A percentile compares a stretch with the other conserved stretches of the same genome.
phyloP scores from a whole-genome alignment of 2,329 filamentous ascomycete genomes.

The Aureobasidium sp. region DNA sequence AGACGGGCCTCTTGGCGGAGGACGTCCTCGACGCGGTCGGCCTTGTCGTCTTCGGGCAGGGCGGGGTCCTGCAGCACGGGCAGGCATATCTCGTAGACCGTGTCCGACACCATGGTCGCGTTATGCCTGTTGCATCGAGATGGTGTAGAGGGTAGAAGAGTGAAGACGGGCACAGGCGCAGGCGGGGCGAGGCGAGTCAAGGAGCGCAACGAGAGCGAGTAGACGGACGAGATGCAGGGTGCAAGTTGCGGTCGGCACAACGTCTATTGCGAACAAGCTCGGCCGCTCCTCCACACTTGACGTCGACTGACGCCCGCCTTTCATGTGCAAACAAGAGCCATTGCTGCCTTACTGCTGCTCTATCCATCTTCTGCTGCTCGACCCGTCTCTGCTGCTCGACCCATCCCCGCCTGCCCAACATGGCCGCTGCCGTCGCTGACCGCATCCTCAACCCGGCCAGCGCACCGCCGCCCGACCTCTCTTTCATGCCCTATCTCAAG shows the following conservation, averaged over 20 bases:
- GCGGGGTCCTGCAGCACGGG: conserved; percentile 75
- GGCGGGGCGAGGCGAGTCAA: not conserved
- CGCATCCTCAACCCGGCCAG: conserved; percentile 28
- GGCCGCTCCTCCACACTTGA: not conserved
- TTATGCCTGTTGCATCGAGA: conserved; percentile 3
- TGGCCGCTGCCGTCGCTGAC: conserved; percentile 18
- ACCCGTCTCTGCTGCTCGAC: no score
- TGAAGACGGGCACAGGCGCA: not conserved
- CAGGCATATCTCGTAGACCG: conserved; percentile 85
- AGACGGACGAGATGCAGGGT: not conserved
- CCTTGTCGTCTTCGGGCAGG: conserved; percentile 91
- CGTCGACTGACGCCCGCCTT: not conserved
- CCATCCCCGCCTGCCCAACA: not conserved
- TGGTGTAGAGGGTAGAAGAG: not conserved
- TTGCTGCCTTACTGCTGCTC: not conserved
- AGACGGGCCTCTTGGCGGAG: conserved; percentile 65
- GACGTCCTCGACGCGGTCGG: conserved; percentile 81
- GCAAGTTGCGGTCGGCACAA: not conserved
- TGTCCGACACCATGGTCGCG: conserved; percentile 76
- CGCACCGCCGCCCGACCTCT: conserved; percentile 24
- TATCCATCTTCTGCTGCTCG: no score
- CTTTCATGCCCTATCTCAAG: conserved; percentile 30
- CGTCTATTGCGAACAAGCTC: not conserved
- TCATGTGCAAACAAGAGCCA: not conserved
- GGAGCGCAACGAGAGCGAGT: not conserved